Evolutionary conservation across 2,329 filamentous ascomycete genomes (phyloP), one percentile per base, ranked within the genome.

Genomic region (Neonectria neomacrospora): DNA sequence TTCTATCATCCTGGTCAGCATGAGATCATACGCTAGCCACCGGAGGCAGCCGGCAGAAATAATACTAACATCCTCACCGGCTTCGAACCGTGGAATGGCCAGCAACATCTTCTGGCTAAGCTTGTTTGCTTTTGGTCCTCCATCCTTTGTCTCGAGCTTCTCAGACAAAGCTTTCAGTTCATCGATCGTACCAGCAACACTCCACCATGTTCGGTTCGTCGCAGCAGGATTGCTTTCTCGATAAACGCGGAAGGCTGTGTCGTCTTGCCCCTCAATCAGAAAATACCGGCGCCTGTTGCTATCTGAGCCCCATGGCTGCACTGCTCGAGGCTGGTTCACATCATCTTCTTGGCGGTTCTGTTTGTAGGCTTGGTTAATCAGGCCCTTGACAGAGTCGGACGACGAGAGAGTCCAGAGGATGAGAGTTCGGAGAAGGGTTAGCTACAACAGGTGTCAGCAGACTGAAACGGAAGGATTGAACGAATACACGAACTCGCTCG

Each of bases 231-330:
- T 96, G 79, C 92, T 95, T 79, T 99, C 96, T 56, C 96, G 88
- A 78, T 99, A 99, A 47, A 99, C 87, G 66, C 96, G 88, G 78
- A 99, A 99, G 66, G 91, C 87, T 3, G 95, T 98, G 78, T 99
- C 94, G 72, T 98, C 95, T 70, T 93, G 88, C 12, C 96, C 96
- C 79, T 99, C 96, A 66, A 99, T 88, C 51, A 99, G 83, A 82
- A 91, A 99, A 79, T 98, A 99, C 63, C 94, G 90, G 59, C 96
- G 90, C 82, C 96, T 97, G 72, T 97, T 90, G 67, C 92, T 93
- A 76, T 97, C 94, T 12, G 88, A 86, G 9, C 94, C 94, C 94
- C 94, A 97, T 5, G 93, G 89, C 75, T 97, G 94, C 48, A 97
- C 92, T 1, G 93, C 94, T 37, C 96, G 84, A 9, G 94, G 91